Percentiles rank a stretch among this genome's conserved stretches.
Conservation (phyloP, 176 grass and related monocot species). For the Echinochloa phyllopogon region DNA sequence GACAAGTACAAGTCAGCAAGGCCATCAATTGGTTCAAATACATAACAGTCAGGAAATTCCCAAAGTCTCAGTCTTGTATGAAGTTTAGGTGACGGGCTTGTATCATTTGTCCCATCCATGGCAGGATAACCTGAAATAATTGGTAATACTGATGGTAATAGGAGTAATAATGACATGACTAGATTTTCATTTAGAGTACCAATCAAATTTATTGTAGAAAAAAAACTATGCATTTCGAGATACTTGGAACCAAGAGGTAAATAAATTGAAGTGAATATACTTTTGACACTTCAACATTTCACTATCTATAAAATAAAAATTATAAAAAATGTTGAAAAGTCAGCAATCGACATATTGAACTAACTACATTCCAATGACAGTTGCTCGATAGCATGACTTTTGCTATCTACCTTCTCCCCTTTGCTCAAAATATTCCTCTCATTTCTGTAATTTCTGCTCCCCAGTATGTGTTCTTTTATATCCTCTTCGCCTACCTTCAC, state of each 20-base stretch:
- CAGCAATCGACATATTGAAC: not conserved
- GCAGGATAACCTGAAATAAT: slow-evolving; percentile 43
- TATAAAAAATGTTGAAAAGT: not conserved
- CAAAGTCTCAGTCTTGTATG: slow-evolving; percentile 79
- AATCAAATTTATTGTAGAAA: not conserved
- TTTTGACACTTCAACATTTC: not conserved
- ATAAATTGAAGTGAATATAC: slow-evolving; percentile 10
- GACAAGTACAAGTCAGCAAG: slow-evolving; percentile 76
- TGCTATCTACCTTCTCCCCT: slow-evolving; percentile 5
- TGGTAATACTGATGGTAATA: slow-evolving; percentile 2
- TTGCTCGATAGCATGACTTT: not conserved
- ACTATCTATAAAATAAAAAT: not conserved
- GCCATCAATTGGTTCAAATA: slow-evolving; percentile 91
- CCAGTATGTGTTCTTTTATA: not conserved
- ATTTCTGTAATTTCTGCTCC: not conserved
- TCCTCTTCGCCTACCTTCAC: not conserved
- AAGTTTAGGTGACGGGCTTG: slow-evolving; percentile 56
- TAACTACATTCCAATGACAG: not conserved
- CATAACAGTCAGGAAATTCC: slow-evolving; percentile 80
- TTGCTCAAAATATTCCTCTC: slow-evolving; percentile 1
- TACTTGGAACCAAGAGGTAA: slow-evolving; percentile 10
- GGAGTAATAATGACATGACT: not conserved
- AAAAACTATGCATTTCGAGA: not conserved
- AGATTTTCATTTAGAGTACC: not conserved
- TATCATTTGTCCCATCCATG: slow-evolving; percentile 54